A percentile compares a stretch with the other conserved stretches of the same genome.
These are phyloP conservation scores for Psilocybe tampanensis DNA, from an alignment of 768 basidiomycete genomes.

Conservation along the genomic window DNA sequence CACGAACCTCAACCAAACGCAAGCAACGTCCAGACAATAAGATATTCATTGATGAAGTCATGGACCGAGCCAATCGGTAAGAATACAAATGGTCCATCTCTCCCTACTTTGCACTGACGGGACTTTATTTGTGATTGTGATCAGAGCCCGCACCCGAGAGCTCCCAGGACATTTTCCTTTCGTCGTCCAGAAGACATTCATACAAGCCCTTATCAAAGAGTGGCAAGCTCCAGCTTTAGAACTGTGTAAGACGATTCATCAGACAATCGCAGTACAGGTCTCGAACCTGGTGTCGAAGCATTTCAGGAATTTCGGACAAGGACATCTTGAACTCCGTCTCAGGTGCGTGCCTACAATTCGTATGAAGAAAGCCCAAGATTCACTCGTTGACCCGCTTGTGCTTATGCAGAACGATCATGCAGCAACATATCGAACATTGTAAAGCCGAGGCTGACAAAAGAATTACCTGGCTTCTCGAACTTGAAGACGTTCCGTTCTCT, in stretches of 20 bases:
- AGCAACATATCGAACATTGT: conserved; percentile 52
- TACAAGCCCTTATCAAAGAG: conserved; percentile 41
- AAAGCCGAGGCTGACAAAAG: conserved; percentile 36
- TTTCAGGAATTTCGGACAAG: conserved; percentile 56
- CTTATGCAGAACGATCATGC: conserved; percentile 29
- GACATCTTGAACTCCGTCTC: conserved; percentile 51
- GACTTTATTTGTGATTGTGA: neutral
- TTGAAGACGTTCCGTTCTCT: conserved; percentile 54
- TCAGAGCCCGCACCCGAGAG: conserved; percentile 70
- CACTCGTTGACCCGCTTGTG: neutral
- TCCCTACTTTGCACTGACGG: neutral
- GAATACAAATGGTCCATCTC: neutral
- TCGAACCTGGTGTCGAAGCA: conserved; percentile 45
- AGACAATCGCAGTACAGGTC: conserved; percentile 40
- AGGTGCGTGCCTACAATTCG: conserved; percentile 23
- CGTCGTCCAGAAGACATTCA: conserved; percentile 54
- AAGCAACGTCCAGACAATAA: neutral
- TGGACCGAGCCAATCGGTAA: conserved; percentile 47
- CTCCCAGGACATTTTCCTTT: conserved; percentile 71
- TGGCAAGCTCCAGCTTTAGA: conserved; percentile 51
- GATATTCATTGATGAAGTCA: conserved; percentile 58
- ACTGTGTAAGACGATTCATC: conserved; percentile 45
- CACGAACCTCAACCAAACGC: neutral
- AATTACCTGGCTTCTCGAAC: conserved; percentile 49
- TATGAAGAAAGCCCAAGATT: too few species aligned